A percentile compares a stretch with the other conserved stretches of the same genome.
Conservation (phyloP, 2,329 filamentous ascomycete genomes). For the Nakataea oryzae region DNA sequence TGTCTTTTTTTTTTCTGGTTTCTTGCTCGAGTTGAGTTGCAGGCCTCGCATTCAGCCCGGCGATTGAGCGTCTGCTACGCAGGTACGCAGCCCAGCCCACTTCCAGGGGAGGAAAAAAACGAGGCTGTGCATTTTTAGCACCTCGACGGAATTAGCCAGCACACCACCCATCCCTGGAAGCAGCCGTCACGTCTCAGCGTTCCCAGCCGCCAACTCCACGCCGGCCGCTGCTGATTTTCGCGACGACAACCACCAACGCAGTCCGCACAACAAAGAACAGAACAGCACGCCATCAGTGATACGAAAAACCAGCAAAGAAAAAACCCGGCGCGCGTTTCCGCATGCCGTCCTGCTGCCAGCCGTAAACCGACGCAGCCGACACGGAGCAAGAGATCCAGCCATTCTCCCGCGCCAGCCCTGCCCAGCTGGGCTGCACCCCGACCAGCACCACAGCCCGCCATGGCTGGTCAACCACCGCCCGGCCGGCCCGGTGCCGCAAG, state of each 20-base stretch:
- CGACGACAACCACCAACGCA: neutral
- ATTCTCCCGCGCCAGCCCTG: neutral
- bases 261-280: neutral
- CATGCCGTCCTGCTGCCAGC: neutral
- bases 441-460: neutral
- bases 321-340: neutral
- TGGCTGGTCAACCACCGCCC: constrained; percentile 4
- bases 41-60: too few relatives aligned
- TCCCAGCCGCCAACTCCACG: neutral
- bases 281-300: neutral
- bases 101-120: neutral
- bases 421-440: neutral
- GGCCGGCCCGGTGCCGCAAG: constrained; percentile 2
- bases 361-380: neutral
- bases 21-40: too few relatives aligned
- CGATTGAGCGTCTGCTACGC: neutral
- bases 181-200: neutral
- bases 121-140: neutral
- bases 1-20: neutral
- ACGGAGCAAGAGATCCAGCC: neutral
- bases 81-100: neutral
- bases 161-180: neutral
- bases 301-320: too few relatives aligned
- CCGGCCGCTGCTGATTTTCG: neutral
- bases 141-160: neutral